phyloP scores from a whole-genome alignment of 345 rosid genomes.

The Euclidium syriacum region DNA sequence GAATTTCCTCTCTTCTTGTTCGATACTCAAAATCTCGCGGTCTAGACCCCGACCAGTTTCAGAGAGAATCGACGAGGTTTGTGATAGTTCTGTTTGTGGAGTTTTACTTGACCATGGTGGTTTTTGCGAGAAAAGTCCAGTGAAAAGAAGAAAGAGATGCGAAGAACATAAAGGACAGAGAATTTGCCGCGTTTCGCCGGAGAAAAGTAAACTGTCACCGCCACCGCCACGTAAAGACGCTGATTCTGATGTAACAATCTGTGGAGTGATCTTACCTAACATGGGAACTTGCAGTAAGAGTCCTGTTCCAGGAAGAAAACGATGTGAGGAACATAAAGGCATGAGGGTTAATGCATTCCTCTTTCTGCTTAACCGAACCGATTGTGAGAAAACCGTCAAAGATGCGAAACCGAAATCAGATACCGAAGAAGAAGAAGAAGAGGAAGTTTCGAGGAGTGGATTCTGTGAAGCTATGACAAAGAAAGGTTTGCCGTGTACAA shows the following conservation, averaged over 20 bases:
- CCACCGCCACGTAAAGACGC: neutral
- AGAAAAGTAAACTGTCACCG: neutral
- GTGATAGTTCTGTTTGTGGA: conserved; percentile 41
- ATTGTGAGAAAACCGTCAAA: conserved; percentile 22
- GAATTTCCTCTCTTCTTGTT: conserved; percentile 29
- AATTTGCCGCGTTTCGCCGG: conserved; percentile 28
- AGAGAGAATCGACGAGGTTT: conserved; percentile 15
- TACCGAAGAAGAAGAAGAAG: neutral
- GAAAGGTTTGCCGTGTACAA: conserved; percentile 42
- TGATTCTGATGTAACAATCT: conserved; percentile 22
- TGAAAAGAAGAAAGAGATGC: conserved; percentile 69
- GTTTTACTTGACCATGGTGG: conserved; percentile 43
- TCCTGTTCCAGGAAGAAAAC: conserved; percentile 48
- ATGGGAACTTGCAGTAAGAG: conserved; percentile 41
- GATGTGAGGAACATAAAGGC: conserved; percentile 68
- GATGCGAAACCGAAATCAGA: neutral
- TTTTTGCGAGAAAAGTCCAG: conserved; percentile 42
- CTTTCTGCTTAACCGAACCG: conserved; percentile 17
- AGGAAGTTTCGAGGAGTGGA: neutral
- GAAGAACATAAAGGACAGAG: conserved; percentile 59
- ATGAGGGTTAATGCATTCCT: conserved; percentile 40
- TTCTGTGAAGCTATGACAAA: conserved; percentile 47
- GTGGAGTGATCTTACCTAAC: conserved; percentile 51
- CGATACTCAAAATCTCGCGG: conserved; percentile 46
- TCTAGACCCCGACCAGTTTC: conserved; percentile 49